These are phyloP conservation scores for Nakazawaea pomicola DNA, from an alignment of 805 yeast genomes.

Conservation along the genomic window DNA sequence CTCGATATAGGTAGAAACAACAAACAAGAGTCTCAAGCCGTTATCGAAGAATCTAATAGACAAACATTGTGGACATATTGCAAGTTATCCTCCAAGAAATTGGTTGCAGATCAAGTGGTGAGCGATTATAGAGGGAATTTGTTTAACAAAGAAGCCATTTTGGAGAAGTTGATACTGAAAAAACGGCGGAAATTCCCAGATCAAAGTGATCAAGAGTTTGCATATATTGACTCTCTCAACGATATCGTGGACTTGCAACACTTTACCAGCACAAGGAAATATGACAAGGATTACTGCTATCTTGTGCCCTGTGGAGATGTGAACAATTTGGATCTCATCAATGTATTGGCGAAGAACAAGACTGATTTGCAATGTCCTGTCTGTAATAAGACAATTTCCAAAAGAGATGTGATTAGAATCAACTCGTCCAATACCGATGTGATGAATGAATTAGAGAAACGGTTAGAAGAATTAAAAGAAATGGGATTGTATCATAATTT, in stretches of 20 bases:
- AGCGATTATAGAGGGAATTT: conserved; percentile 66
- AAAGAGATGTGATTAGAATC: conserved; percentile 29
- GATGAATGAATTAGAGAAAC: conserved; percentile 11
- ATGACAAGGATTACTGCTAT: conserved; percentile 25
- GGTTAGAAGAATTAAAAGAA: conserved; percentile 16
- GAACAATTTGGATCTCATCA: conserved; percentile 27
- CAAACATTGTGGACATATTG: conserved; percentile 44
- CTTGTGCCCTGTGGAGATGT: conserved; percentile 42
- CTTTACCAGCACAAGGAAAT: conserved; percentile 24
- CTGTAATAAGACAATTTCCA: conserved; percentile 26
- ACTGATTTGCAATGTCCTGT: conserved; percentile 33
- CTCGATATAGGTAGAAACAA: conserved; percentile 15
- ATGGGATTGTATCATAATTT: conserved; percentile 33
- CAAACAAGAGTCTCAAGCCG: conserved; percentile 15
- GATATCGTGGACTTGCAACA: conserved; percentile 36
- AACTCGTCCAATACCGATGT: conserved; percentile 16
- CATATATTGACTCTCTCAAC: conserved; percentile 32
- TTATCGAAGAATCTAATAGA: conserved; percentile 18
- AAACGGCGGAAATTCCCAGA: conserved; percentile 4
- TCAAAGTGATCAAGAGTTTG: too few relatives aligned
- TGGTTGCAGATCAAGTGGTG: conserved; percentile 44
- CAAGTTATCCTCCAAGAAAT: conserved; percentile 33
- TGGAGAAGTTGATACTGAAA: conserved; percentile 40
- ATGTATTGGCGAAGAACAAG: conserved; percentile 17
- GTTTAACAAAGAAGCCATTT: conserved; percentile 56